Evolutionary conservation across 108 stramenopile species (phyloP).

Genomic region (Fragilariopsis cylindrus): DNA sequence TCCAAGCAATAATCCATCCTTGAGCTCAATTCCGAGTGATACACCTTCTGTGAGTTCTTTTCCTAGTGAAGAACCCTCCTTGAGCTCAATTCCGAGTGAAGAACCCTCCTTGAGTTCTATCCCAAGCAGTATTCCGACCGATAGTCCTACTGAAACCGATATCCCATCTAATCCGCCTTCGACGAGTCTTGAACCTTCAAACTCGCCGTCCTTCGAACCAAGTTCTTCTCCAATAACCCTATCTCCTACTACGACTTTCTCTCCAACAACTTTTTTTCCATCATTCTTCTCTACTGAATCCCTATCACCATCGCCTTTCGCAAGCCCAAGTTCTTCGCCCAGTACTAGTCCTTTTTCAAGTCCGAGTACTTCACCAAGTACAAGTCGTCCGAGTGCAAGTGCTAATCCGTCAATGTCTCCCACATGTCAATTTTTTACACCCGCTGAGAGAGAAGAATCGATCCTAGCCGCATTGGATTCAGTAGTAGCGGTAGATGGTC

Average conservation of each 20-base stretch:
- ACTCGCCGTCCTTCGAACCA: background rate
- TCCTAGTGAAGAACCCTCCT: background rate
- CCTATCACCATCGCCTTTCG: background rate
- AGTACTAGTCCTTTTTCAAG: background rate
- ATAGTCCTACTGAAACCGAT: background rate
- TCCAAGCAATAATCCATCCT: slow-evolving; percentile 13
- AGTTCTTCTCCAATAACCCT: background rate
- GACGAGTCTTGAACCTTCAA: slow-evolving; percentile 5
- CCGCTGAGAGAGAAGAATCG: slow-evolving; percentile 22
- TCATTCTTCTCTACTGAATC: background rate
- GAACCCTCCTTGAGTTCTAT: slow-evolving; percentile 7
- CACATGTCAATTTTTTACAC: slow-evolving; percentile 24
- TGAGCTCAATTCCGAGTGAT: background rate
- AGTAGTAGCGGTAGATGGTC: slow-evolving; percentile 17
- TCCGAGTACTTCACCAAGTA: slow-evolving; percentile 1
- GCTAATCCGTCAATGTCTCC: slow-evolving; percentile 15
- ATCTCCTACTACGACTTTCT: slow-evolving; percentile 12
- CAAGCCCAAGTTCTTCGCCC: background rate
- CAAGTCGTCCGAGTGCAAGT: background rate
- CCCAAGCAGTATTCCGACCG: background rate
- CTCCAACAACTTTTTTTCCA: slow-evolving; percentile 12
- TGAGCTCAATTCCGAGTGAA: background rate
- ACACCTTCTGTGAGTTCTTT: slow-evolving; percentile 2
- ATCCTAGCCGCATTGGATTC: slow-evolving; percentile 25
- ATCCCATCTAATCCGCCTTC: background rate